These are phyloP conservation scores for Tillandsia leiboldiana DNA, from an alignment of 176 grass and related monocot genomes.

Conservation along the genomic window DNA sequence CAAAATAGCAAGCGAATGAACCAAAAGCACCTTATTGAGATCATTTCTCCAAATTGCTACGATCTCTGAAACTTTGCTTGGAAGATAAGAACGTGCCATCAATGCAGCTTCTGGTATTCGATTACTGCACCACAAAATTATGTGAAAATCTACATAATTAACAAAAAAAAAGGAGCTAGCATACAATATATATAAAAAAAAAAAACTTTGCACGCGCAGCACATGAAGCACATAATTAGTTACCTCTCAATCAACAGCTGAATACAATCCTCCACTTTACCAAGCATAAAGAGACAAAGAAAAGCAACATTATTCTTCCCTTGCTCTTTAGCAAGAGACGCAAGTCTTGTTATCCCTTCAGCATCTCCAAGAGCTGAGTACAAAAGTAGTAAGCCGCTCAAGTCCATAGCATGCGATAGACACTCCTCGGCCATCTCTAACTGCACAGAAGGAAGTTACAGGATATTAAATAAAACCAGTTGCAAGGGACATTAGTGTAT, in stretches of 20 bases:
- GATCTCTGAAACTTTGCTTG: slow-evolving; percentile 93
- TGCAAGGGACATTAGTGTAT: background rate
- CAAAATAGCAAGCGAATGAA: background rate
- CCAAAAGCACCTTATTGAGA: slow-evolving; percentile 58
- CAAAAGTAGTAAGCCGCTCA: slow-evolving; percentile 82
- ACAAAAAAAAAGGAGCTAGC: background rate
- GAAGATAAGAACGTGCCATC: slow-evolving; percentile 93
- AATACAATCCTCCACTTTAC: slow-evolving; percentile 91
- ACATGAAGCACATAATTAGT: slow-evolving; percentile 10
- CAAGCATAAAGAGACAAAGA: slow-evolving; percentile 87
- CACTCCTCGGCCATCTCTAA: slow-evolving; percentile 86
- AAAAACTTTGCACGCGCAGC: background rate
- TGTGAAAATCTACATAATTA: slow-evolving; percentile 5
- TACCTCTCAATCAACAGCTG: slow-evolving; percentile 90
- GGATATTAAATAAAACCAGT: background rate
- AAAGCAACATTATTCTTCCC: slow-evolving; percentile 98
- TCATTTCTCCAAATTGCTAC: slow-evolving; percentile 83
- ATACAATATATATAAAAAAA: slow-evolving; percentile 1
- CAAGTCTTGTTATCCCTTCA: slow-evolving; percentile 64
- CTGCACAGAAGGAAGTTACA: slow-evolving; percentile 37
- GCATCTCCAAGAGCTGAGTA: slow-evolving; percentile 94
- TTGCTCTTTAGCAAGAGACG: slow-evolving; percentile 74
- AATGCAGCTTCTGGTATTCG: slow-evolving; percentile 97
- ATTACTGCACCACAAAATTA: slow-evolving; percentile 46
- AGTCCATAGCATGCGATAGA: slow-evolving; percentile 76